Conservation (phyloP, 305 asterid genomes). For the Solanum hybrid region DNA sequence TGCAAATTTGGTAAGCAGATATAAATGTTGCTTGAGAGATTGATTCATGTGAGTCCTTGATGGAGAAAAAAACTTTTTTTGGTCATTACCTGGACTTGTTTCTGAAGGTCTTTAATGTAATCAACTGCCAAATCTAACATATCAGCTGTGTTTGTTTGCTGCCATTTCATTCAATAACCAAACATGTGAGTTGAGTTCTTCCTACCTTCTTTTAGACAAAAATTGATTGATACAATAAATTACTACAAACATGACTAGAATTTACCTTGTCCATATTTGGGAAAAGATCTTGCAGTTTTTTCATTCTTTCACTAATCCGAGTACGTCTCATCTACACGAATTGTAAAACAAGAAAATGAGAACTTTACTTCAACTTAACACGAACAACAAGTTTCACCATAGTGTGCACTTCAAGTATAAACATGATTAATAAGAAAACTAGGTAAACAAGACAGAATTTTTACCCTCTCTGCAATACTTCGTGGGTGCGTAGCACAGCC, state of each 20-base stretch:
- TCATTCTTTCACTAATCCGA: conserved; percentile 83
- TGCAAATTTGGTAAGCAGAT: conserved; percentile 1
- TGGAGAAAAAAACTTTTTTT: not conserved
- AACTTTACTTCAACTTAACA: not conserved
- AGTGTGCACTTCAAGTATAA: not conserved
- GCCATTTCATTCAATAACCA: conserved; percentile 12
- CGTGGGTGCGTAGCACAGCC: conserved; percentile 91
- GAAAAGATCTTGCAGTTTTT: conserved; percentile 87
- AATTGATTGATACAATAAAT: not conserved
- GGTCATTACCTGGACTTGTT: conserved; percentile 58
- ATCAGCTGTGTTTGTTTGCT: conserved; percentile 93
- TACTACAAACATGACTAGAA: not conserved
- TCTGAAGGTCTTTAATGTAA: conserved; percentile 78
- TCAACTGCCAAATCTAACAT: conserved; percentile 92
- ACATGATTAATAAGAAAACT: not conserved
- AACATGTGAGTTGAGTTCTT: not conserved
- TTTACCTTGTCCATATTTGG: conserved; percentile 92
- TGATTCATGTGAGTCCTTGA: conserved; percentile 15
- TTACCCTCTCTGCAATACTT: conserved; percentile 93
- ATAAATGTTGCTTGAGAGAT: conserved; percentile 21
- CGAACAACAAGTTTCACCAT: not conserved
- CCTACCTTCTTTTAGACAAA: not conserved
- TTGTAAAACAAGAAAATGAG: not conserved
- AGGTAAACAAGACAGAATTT: not conserved
- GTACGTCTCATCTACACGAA: conserved; percentile 59